Evolutionary conservation across 1,284 basidiomycete genomes (phyloP).

Genomic region (Meira miltonrushii): DNA sequence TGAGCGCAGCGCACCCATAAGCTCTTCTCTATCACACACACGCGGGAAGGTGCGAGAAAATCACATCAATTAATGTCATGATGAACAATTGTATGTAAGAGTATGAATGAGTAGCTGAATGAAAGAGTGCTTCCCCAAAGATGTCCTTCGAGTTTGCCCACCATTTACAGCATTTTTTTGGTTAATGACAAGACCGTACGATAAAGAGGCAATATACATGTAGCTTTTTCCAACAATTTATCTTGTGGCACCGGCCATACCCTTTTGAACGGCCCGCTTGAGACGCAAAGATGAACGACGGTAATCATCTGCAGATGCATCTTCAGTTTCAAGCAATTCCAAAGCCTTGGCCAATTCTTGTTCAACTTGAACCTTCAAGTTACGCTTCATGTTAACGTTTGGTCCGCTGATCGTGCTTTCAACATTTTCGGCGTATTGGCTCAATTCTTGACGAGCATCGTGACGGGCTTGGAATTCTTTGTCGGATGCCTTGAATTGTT

Average conservation of each 20-base stretch:
- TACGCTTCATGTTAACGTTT: conserved; percentile 49
- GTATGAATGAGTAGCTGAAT: no score
- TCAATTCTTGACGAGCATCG: conserved; percentile 51
- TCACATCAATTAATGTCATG: no score
- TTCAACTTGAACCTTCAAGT: conserved; percentile 50
- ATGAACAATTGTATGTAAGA: no score
- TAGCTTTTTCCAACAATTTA: neutral
- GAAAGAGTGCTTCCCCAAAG: no score
- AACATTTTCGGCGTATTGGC: conserved; percentile 51
- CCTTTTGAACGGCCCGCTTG: conserved; percentile 51
- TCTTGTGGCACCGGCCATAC: conserved; percentile 33
- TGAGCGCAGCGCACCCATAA: no score
- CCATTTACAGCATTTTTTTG: no score
- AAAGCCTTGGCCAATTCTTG: conserved; percentile 53
- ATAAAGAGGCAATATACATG: neutral
- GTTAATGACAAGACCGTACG: neutral
- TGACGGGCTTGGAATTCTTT: conserved; percentile 52
- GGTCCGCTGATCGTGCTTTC: conserved; percentile 51
- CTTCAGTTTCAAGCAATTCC: conserved; percentile 51
- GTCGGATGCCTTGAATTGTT: conserved; percentile 52
- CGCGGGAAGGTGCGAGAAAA: no score
- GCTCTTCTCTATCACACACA: no score
- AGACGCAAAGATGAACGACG: conserved; percentile 48
- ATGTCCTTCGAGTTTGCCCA: no score
- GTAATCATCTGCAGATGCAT: conserved; percentile 51